Conservation (phyloP, 1,284 basidiomycete species). For the Ceratobasidium sp. region DNA sequence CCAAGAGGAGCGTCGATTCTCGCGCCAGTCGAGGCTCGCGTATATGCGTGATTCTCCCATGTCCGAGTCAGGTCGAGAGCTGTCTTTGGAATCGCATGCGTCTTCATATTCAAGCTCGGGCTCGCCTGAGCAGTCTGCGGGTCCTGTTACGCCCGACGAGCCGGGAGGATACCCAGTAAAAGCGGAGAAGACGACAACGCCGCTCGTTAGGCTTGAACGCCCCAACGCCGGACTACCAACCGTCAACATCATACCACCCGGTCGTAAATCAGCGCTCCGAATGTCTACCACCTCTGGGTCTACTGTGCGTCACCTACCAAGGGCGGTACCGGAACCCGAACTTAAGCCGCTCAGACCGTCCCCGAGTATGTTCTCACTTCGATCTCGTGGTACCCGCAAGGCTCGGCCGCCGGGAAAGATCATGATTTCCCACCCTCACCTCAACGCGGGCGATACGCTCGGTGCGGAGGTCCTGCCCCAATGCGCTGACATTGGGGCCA, state of each 20-base stretch:
- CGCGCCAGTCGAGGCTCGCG: slow-evolving; percentile 1
- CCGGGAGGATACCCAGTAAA: neutral
- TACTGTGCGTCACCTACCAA: neutral
- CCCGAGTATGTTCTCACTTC: slow-evolving; percentile 11
- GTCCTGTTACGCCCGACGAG: neutral
- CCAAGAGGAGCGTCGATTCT: neutral
- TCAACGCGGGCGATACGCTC: neutral
- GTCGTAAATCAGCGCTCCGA: slow-evolving; percentile 22
- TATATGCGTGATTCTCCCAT: slow-evolving; percentile 1
- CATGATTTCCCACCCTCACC: slow-evolving; percentile 13
- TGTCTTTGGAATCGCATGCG: neutral
- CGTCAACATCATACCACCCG: slow-evolving; percentile 4
- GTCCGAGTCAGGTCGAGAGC: neutral
- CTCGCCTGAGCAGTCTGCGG: neutral
- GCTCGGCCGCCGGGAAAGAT: neutral
- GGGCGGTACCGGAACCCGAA: neutral
- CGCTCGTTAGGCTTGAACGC: neutral
- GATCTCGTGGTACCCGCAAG: neutral
- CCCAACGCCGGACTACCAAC: neutral
- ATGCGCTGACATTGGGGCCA: neutral
- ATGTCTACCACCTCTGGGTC: neutral
- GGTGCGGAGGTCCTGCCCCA: neutral
- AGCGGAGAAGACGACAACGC: neutral
- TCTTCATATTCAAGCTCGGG: neutral
- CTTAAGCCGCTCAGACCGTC: neutral